Evolutionary conservation across 768 basidiomycete genomes (phyloP).

Genomic region (Chalciporus pseudorubinellus): DNA sequence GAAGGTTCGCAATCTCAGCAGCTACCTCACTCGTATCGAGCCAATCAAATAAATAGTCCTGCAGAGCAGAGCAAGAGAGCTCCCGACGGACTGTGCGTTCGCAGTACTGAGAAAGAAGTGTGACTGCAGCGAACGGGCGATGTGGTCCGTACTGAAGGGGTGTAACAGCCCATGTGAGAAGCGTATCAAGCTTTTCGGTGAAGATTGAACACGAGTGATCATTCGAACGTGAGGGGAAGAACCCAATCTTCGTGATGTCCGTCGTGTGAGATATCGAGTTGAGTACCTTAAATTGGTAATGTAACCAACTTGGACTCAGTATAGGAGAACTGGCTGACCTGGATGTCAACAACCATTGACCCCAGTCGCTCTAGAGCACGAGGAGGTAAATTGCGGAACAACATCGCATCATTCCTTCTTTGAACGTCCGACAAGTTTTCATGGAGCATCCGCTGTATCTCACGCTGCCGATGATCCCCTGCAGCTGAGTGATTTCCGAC

Average conservation of each 20-base stretch:
- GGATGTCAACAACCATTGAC: slow-evolving; percentile 57
- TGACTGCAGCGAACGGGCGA: slow-evolving; percentile 70
- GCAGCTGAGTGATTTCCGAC: slow-evolving; percentile 26
- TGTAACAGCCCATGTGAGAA: slow-evolving; percentile 81
- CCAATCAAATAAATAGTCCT: slow-evolving; percentile 82
- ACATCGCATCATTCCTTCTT: slow-evolving; percentile 76
- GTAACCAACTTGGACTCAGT: not conserved
- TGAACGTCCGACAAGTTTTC: slow-evolving; percentile 69
- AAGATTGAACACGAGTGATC: slow-evolving; percentile 43
- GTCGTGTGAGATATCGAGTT: slow-evolving; percentile 73
- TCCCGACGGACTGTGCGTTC: slow-evolving; percentile 64
- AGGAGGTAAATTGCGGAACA: slow-evolving; percentile 65
- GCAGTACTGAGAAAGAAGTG: slow-evolving; percentile 63
- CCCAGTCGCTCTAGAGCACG: slow-evolving; percentile 59
- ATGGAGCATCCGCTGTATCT: slow-evolving; percentile 47
- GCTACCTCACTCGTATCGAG: slow-evolving; percentile 65
- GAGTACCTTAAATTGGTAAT: slow-evolving; percentile 48
- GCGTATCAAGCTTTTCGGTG: slow-evolving; percentile 65
- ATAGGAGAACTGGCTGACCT: slow-evolving; percentile 28
- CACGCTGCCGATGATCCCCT: slow-evolving; percentile 35
- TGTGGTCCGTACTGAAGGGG: slow-evolving; percentile 82
- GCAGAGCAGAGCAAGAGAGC: slow-evolving; percentile 57
- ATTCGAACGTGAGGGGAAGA: slow-evolving; percentile 49
- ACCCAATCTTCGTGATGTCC: slow-evolving; percentile 53
- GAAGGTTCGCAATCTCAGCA: slow-evolving; percentile 52